Conservation (phyloP, 371 early-diverging fungal species). For the Apophysomyces variabilis region DNA sequence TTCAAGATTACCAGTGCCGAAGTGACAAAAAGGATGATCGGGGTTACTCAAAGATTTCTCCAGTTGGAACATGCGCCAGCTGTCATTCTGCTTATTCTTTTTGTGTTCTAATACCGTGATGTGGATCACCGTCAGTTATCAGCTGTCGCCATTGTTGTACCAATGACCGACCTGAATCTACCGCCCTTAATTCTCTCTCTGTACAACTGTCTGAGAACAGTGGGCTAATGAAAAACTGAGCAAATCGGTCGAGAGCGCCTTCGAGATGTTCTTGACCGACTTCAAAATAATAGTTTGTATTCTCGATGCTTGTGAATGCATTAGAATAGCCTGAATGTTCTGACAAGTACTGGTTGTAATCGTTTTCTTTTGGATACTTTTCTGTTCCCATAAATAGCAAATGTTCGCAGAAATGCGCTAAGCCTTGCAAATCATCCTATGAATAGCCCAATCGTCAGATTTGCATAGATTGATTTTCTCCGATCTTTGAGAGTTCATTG, state of each 20-base stretch:
- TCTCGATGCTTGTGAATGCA: slow-evolving; percentile 90
- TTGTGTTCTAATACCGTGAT: slow-evolving; percentile 73
- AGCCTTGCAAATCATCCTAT: slow-evolving; percentile 77
- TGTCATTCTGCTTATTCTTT: slow-evolving; percentile 87
- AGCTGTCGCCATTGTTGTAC: background rate
- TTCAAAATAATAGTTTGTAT: slow-evolving; percentile 97
- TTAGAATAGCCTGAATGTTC: slow-evolving; percentile 94
- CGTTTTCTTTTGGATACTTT: slow-evolving; percentile 95
- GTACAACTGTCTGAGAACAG: slow-evolving; percentile 86
- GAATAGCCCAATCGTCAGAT: slow-evolving; percentile 3
- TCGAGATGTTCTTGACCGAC: slow-evolving; percentile 84
- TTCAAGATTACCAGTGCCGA: slow-evolving; percentile 85
- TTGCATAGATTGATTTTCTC: background rate
- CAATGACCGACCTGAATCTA: slow-evolving; percentile 72
- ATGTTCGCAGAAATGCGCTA: slow-evolving; percentile 99
- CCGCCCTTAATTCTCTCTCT: slow-evolving; percentile 92
- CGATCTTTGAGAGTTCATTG: background rate
- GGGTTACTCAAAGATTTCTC: slow-evolving; percentile 79
- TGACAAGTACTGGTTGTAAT: slow-evolving; percentile 86
- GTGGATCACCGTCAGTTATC: background rate
- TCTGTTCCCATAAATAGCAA: slow-evolving; percentile 89
- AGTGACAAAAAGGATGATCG: slow-evolving; percentile 84
- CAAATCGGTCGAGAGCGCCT: slow-evolving; percentile 93
- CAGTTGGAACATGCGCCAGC: slow-evolving; percentile 88
- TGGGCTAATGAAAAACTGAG: slow-evolving; percentile 93